Evolutionary conservation across 2,329 filamentous ascomycete genomes (phyloP).

Genomic region (Orbilia javanica): DNA sequence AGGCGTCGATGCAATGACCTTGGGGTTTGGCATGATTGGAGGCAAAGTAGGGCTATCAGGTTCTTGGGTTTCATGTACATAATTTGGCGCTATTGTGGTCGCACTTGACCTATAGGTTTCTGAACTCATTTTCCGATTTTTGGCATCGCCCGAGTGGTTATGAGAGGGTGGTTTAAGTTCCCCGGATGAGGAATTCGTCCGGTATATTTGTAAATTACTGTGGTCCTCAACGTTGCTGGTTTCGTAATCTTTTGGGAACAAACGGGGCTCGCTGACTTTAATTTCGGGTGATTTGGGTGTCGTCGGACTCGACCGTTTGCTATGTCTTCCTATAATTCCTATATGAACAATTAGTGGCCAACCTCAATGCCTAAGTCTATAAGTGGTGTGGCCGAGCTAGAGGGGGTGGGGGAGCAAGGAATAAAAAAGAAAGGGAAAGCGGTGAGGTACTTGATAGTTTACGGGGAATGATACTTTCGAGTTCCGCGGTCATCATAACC

Average conservation of each 20-base stretch:
- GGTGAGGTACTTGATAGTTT: constrained; percentile 55
- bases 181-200: constrained; percentile 33
- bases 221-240: constrained; percentile 15
- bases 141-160: constrained; percentile 1
- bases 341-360: background rate
- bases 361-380: background rate
- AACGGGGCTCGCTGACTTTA: constrained; percentile 25
- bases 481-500: constrained; percentile 48
- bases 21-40: constrained; percentile 41
- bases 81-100: constrained; percentile 41
- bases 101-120: constrained; percentile 49
- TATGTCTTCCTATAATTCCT: constrained; percentile 51
- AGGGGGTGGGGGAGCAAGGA: background rate
- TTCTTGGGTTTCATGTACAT: constrained; percentile 44
- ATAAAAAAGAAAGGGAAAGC: background rate
- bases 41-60: constrained; percentile 52
- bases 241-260: constrained; percentile 38
- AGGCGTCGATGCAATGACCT: constrained; percentile 39
- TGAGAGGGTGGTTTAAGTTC: constrained; percentile 35
- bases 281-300: constrained; percentile 45
- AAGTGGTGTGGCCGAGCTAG: background rate
- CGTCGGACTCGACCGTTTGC: constrained; percentile 43
- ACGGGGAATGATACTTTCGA: constrained; percentile 55
- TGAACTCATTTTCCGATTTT: constrained; percentile 39
- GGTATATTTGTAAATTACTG: constrained; percentile 25